These are phyloP conservation scores for Mycena citricolor DNA, from an alignment of 1,284 basidiomycete genomes.

Conservation along the genomic window DNA sequence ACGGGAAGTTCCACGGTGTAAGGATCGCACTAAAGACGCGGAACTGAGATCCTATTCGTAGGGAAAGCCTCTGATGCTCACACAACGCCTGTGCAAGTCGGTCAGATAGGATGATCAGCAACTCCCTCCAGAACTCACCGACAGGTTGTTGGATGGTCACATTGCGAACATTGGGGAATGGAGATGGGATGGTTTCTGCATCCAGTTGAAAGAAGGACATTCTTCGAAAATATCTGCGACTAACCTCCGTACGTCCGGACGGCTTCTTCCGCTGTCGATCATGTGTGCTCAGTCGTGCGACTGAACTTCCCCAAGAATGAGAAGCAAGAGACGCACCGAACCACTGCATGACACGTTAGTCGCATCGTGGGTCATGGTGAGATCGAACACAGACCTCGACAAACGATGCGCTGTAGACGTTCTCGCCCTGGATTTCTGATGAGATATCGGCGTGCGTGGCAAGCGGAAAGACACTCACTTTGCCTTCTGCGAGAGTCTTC, in stretches of 20 bases:
- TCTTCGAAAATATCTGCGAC: conserved; percentile 21
- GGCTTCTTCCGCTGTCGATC: conserved; percentile 86
- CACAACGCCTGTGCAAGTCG: conserved; percentile 57
- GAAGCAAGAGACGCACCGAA: conserved; percentile 53
- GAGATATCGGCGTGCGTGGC: conserved; percentile 8
- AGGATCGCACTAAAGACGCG: conserved; percentile 58
- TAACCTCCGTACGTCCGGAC: conserved; percentile 79
- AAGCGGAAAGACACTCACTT: conserved; percentile 41
- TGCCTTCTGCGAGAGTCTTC: conserved; percentile 81
- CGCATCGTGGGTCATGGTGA: conserved; percentile 7
- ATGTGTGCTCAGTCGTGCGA: too few species aligned
- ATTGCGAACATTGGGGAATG: conserved; percentile 74
- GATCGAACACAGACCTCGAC: conserved; percentile 60
- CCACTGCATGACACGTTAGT: conserved; percentile 53
- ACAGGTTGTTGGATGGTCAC: conserved; percentile 94
- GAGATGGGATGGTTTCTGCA: conserved; percentile 80
- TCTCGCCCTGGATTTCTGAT: conserved; percentile 81
- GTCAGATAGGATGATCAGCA: too few species aligned
- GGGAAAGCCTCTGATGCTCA: too few species aligned
- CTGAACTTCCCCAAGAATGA: neutral
- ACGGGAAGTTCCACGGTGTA: conserved; percentile 92
- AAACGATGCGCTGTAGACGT: conserved; percentile 80
- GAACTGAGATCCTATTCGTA: neutral
- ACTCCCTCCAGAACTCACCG: too few species aligned
- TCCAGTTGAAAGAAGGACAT: conserved; percentile 1